Percentiles rank a stretch among this genome's conserved stretches.
phyloP scores from a whole-genome alignment of 164 flowering plant species.

The Litsea cubeba region DNA sequence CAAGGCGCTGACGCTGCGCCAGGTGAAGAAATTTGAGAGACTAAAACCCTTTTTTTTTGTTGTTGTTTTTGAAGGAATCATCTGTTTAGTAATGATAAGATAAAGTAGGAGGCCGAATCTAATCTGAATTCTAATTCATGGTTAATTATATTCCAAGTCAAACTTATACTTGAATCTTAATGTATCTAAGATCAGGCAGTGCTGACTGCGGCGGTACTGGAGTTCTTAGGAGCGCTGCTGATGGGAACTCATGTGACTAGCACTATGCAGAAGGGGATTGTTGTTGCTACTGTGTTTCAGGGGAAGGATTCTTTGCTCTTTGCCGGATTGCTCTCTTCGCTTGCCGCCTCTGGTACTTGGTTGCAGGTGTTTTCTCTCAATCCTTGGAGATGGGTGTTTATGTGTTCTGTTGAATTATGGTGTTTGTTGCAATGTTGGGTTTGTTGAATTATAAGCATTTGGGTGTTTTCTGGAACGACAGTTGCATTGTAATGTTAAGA shows the following conservation, averaged over 20 bases:
- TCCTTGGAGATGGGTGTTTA: neutral
- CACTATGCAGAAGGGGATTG: slow-evolving; percentile 97
- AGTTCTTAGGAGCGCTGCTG: slow-evolving; percentile 88
- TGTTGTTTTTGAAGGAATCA: no score
- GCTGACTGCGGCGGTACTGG: slow-evolving; percentile 78
- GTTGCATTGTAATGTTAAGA: no score
- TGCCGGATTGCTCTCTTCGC: slow-evolving; percentile 86
- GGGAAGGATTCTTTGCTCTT: slow-evolving; percentile 82
- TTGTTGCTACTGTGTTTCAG: slow-evolving; percentile 80
- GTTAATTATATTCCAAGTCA: no score
- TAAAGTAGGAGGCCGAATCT: no score
- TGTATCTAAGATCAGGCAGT: slow-evolving; percentile 38
- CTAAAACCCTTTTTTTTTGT: no score
- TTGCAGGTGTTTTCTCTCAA: slow-evolving; percentile 54
- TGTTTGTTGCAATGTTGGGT: neutral
- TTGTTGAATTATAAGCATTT: no score
- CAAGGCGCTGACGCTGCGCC: slow-evolving; percentile 76
- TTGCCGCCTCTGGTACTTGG: slow-evolving; percentile 99
- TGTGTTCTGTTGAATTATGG: neutral
- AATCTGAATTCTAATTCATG: no score
- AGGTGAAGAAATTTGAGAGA: slow-evolving; percentile 13
- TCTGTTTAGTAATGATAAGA: no score
- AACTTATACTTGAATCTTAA: no score
- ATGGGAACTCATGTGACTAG: slow-evolving; percentile 93
- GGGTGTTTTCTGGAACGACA: no score